phyloP scores from a whole-genome alignment of 345 rosid genomes.

The Iberis pinnata region DNA sequence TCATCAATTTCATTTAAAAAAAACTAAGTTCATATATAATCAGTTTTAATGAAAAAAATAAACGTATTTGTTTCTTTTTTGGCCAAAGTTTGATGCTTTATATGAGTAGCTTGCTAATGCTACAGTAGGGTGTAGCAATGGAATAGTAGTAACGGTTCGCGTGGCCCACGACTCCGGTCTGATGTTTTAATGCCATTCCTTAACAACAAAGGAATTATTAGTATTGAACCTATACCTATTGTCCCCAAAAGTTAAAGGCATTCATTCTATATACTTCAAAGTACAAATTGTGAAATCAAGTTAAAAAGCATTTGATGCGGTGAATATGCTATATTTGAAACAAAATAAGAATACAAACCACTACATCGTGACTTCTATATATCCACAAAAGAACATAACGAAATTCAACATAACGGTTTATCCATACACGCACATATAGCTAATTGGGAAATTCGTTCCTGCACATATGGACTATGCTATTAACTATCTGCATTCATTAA shows the following conservation, averaged over 20 bases:
- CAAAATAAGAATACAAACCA: slow-evolving; percentile 2
- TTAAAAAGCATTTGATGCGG: slow-evolving; percentile 10
- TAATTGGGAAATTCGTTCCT: no score
- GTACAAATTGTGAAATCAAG: slow-evolving; percentile 26
- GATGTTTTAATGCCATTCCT: slow-evolving; percentile 25
- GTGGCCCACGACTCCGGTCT: slow-evolving; percentile 30
- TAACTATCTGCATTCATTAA: no score
- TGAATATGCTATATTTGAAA: slow-evolving; percentile 15
- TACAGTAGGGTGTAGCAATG: slow-evolving; percentile 18
- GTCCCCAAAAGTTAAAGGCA: slow-evolving; percentile 21
- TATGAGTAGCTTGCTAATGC: slow-evolving; percentile 30
- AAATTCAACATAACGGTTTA: no score
- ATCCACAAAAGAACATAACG: not conserved
- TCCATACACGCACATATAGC: no score
- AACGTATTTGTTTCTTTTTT: slow-evolving; percentile 25
- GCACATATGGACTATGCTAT: no score
- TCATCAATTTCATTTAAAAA: no score
- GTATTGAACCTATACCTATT: slow-evolving; percentile 5
- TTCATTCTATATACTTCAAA: slow-evolving; percentile 20
- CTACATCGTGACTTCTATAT: not conserved
- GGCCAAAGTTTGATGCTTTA: slow-evolving; percentile 31
- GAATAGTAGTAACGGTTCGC: slow-evolving; percentile 25
- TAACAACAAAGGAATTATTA: slow-evolving; percentile 33
- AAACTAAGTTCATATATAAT: no score
- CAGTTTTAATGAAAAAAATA: slow-evolving; percentile 21